These are phyloP conservation scores for Nicotiana tomentosiformis DNA, from an alignment of 257 asterid species.

Conservation along the genomic window DNA sequence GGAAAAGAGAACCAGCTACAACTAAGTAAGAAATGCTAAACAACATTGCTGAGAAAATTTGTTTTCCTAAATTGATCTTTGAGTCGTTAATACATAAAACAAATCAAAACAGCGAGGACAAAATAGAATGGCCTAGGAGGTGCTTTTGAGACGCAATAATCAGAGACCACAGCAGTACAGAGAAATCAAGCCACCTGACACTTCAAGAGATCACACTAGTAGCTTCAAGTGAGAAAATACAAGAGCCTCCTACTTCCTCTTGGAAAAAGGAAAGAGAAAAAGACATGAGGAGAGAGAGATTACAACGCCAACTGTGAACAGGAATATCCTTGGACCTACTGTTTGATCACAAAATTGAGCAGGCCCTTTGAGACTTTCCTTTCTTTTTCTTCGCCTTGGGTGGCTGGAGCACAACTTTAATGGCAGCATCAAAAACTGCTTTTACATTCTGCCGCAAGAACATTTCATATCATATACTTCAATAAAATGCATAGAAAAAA, in stretches of 20 bases:
- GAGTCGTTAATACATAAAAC: conserved; percentile 45
- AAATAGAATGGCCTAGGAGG: conserved; percentile 39
- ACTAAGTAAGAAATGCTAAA: conserved; percentile 14
- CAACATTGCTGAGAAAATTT: conserved; percentile 28
- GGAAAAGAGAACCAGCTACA: not conserved
- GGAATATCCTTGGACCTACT: conserved; percentile 25
- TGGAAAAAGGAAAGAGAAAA: conserved; percentile 34
- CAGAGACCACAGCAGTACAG: conserved; percentile 28
- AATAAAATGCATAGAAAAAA: not conserved
- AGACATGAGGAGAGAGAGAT: conserved; percentile 14
- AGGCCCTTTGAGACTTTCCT: conserved; percentile 23
- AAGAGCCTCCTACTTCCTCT: conserved; percentile 38
- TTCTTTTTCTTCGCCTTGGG: conserved; percentile 28
- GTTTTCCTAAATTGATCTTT: conserved; percentile 28
- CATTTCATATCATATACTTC: not conserved
- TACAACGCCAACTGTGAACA: conserved; percentile 12
- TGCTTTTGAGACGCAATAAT: conserved; percentile 21
- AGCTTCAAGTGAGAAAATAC: conserved; percentile 27
- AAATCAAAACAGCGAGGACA: conserved; percentile 44
- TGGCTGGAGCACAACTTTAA: conserved; percentile 32
- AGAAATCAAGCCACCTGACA: conserved; percentile 32
- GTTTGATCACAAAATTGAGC: conserved; percentile 24
- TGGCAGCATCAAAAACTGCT: conserved; percentile 28
- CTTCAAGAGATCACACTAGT: conserved; percentile 40
- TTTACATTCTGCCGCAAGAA: conserved; percentile 22